phyloP scores from a whole-genome alignment of 1,139 yeast species.

The Scheffersomyces lignicola region DNA sequence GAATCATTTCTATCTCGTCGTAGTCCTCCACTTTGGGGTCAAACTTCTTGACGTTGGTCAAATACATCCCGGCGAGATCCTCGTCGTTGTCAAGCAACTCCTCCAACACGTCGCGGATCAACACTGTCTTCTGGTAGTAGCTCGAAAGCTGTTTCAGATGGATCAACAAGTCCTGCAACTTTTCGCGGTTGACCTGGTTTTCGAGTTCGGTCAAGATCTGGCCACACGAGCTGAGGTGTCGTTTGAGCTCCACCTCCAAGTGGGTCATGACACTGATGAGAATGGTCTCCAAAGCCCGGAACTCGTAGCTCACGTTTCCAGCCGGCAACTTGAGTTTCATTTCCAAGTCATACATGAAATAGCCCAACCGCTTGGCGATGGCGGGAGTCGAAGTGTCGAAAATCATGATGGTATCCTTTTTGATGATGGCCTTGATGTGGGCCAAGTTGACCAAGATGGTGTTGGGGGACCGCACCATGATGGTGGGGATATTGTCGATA shows the following conservation, averaged over 20 bases:
- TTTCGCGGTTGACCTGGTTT: conserved; percentile 79
- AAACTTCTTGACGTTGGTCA: conserved; percentile 45
- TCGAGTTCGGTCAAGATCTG: conserved; percentile 79
- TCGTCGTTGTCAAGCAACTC: conserved; percentile 88
- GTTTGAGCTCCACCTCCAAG: conserved; percentile 80
- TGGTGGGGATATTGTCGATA: conserved; percentile 86
- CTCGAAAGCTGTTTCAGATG: conserved; percentile 79
- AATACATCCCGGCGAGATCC: conserved; percentile 81
- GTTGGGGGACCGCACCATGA: conserved; percentile 68
- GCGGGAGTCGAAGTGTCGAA: conserved; percentile 70
- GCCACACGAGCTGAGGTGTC: conserved; percentile 72
- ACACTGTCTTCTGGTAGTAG: conserved; percentile 78
- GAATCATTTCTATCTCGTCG: conserved; percentile 82
- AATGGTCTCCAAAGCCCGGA: conserved; percentile 86
- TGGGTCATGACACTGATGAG: conserved; percentile 82
- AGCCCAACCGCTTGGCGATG: conserved; percentile 62
- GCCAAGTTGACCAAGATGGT: conserved; percentile 78
- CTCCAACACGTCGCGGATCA: conserved; percentile 83
- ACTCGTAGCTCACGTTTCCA: conserved; percentile 60
- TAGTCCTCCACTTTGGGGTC: conserved; percentile 43
- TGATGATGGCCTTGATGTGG: conserved; percentile 84
- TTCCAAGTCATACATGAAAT: conserved; percentile 85
- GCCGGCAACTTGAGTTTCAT: conserved; percentile 61
- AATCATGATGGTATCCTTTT: conserved; percentile 75
- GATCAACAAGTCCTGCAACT: conserved; percentile 74